Percentiles rank a stretch among this genome's conserved stretches.
Conservation (phyloP, 2,329 filamentous ascomycete genomes). For the Fusarium veterinarium region DNA sequence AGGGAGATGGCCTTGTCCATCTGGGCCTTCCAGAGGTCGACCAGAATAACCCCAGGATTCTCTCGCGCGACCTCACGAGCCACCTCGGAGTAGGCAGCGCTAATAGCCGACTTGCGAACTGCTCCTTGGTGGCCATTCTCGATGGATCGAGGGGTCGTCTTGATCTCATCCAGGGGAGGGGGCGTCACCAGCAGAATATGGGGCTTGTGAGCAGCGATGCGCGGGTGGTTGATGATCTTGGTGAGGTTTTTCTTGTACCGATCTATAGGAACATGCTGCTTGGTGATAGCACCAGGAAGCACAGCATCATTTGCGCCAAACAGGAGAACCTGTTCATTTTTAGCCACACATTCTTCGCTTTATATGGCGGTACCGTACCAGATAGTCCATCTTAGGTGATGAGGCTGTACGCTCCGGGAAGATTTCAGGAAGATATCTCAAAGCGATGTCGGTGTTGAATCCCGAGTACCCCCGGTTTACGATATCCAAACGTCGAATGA, state of each 20-base stretch:
- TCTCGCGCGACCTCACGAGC: constrained; percentile 75
- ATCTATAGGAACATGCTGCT: constrained; percentile 82
- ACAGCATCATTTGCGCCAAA: constrained; percentile 93
- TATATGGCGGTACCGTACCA: constrained; percentile 60
- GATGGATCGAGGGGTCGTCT: constrained; percentile 62
- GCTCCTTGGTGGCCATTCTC: constrained; percentile 57
- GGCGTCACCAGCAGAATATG: constrained; percentile 83
- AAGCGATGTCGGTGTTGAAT: constrained; percentile 82
- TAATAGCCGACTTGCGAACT: constrained; percentile 60
- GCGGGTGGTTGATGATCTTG: constrained; percentile 77
- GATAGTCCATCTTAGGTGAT: constrained; percentile 70
- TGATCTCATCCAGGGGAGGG: constrained; percentile 84
- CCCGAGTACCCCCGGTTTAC: constrained; percentile 90
- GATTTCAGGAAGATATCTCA: constrained; percentile 75
- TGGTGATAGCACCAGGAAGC: constrained; percentile 68
- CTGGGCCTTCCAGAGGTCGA: constrained; percentile 84
- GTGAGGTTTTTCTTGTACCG: constrained; percentile 79
- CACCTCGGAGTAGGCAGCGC: constrained; percentile 67
- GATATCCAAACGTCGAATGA: constrained; percentile 82
- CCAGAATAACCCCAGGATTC: constrained; percentile 72
- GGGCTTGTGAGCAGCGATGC: constrained; percentile 75
- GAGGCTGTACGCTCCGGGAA: constrained; percentile 71
- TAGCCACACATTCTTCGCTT: constrained; percentile 25
- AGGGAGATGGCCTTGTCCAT: constrained; percentile 75
- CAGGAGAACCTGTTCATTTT: constrained; percentile 72